Evolutionary conservation across 257 asterid species (phyloP).

Genomic region (Handroanthus guayacan): DNA sequence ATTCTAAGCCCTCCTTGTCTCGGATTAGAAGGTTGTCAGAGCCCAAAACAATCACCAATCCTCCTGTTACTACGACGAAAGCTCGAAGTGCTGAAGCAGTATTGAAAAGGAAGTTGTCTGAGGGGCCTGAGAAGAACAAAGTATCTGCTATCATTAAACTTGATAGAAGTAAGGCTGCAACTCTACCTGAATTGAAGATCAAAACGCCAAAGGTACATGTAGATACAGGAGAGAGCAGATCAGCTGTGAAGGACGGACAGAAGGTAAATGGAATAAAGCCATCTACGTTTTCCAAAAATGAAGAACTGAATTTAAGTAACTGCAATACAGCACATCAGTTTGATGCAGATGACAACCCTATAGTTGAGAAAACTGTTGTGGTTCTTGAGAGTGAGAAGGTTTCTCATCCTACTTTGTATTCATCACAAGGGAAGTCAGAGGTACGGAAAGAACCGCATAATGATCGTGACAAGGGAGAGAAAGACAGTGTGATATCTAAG

Average conservation of each 20-base stretch:
- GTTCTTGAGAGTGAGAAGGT: constrained; percentile 81
- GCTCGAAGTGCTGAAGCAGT: constrained; percentile 59
- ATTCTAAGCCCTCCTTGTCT: constrained; percentile 72
- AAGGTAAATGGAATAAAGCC: constrained; percentile 42
- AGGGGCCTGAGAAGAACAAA: constrained; percentile 73
- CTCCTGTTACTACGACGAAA: constrained; percentile 54
- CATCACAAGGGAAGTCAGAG: constrained; percentile 49
- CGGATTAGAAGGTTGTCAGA: constrained; percentile 84
- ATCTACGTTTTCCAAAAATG: constrained; percentile 31
- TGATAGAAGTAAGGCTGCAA: constrained; percentile 79
- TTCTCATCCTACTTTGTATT: constrained; percentile 44
- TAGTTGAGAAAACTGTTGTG: constrained; percentile 84
- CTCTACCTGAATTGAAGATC: constrained; percentile 87
- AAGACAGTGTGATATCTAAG: constrained; percentile 42
- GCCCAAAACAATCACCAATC: constrained; percentile 62
- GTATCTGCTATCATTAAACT: constrained; percentile 79
- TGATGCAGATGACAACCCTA: constrained; percentile 70
- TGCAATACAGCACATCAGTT: constrained; percentile 39
- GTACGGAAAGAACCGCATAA: constrained; percentile 33
- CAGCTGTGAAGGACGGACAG: constrained; percentile 38
- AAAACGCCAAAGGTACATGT: constrained; percentile 55
- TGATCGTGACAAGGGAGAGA: constrained; percentile 40
- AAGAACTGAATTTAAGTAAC: constrained; percentile 45
- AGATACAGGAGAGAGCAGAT: constrained; percentile 41
- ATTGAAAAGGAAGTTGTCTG: constrained; percentile 59